phyloP scores from a whole-genome alignment of 306 rosid species.

The Lablab purpureus region DNA sequence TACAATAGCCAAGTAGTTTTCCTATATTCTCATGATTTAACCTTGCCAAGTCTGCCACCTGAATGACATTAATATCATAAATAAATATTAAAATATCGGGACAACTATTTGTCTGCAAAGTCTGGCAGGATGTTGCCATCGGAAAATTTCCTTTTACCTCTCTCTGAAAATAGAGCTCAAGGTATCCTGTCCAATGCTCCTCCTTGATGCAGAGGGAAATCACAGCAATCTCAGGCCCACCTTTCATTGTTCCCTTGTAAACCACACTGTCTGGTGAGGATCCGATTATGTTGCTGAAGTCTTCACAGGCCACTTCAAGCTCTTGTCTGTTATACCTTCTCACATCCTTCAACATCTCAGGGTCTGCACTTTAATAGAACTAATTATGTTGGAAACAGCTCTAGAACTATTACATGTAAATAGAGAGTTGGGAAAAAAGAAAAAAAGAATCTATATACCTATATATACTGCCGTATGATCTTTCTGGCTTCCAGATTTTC shows the following conservation, averaged over 20 bases:
- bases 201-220: constrained; percentile 90
- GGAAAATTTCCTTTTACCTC: constrained; percentile 66
- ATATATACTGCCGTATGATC: constrained; percentile 67
- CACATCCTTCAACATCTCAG: constrained; percentile 82
- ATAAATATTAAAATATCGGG: constrained; percentile 30
- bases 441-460: constrained; percentile 72
- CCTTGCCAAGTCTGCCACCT: constrained; percentile 94
- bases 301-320: constrained; percentile 98
- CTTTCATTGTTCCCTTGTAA: constrained; percentile 92
- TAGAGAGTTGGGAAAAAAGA: constrained; percentile 10
- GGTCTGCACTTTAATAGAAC: constrained; percentile 61
- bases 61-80: constrained; percentile 39
- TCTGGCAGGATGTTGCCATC: constrained; percentile 26
- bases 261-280: constrained; percentile 97
- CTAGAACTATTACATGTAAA: constrained; percentile 24
- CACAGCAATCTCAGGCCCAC: constrained; percentile 97
- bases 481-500: constrained; percentile 82
- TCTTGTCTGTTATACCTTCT: constrained; percentile 83
- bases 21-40: constrained; percentile 81
- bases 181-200: constrained; percentile 92
- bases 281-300: constrained; percentile 97
- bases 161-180: constrained; percentile 90
- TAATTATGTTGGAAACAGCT: constrained; percentile 39
- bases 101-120: constrained; percentile 24
- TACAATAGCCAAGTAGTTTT: constrained; percentile 88